phyloP scores from a whole-genome alignment of 352 stramenopile genomes.

The Globisporangium nodosum region DNA sequence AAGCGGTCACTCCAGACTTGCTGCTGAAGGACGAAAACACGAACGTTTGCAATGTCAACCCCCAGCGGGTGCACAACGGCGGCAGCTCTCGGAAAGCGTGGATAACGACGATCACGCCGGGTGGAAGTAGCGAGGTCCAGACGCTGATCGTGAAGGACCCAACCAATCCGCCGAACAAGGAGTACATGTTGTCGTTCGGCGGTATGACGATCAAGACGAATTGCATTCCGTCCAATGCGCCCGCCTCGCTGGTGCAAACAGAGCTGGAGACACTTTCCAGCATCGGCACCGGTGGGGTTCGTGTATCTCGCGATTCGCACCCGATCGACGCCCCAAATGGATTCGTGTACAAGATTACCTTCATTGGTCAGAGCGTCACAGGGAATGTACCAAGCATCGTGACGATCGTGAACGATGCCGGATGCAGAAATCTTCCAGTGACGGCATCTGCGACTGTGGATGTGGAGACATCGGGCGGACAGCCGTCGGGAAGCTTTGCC shows the following conservation, averaged over 20 bases:
- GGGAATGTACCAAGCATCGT: slow-evolving; percentile 40
- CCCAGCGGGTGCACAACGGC: slow-evolving; percentile 24
- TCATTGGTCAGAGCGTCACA: slow-evolving; percentile 48
- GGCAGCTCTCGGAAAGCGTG: slow-evolving; percentile 39
- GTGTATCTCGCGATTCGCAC: slow-evolving; percentile 43
- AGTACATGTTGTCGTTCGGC: slow-evolving; percentile 52
- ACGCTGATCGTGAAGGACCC: slow-evolving; percentile 34
- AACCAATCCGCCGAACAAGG: slow-evolving; percentile 13
- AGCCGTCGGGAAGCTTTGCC: slow-evolving; percentile 28
- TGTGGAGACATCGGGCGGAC: slow-evolving; percentile 21
- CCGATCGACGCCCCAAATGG: slow-evolving; percentile 38
- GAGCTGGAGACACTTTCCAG: slow-evolving; percentile 22
- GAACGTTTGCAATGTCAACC: slow-evolving; percentile 11
- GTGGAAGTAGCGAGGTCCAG: slow-evolving; percentile 63
- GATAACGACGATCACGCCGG: slow-evolving; percentile 36
- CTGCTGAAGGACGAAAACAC: slow-evolving; percentile 27
- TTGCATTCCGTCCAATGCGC: slow-evolving; percentile 35
- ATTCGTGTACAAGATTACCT: slow-evolving; percentile 62
- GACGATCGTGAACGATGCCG: slow-evolving; percentile 11
- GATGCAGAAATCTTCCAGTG: slow-evolving; percentile 17
- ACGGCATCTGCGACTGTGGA: slow-evolving; percentile 24
- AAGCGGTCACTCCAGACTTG: slow-evolving; percentile 26
- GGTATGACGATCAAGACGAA: slow-evolving; percentile 17
- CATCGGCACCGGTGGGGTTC: slow-evolving; percentile 33
- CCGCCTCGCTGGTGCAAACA: slow-evolving; percentile 16